These are phyloP conservation scores for Xylaria venustula DNA, from an alignment of 495 filamentous ascomycete genomes.

Conservation along the genomic window DNA sequence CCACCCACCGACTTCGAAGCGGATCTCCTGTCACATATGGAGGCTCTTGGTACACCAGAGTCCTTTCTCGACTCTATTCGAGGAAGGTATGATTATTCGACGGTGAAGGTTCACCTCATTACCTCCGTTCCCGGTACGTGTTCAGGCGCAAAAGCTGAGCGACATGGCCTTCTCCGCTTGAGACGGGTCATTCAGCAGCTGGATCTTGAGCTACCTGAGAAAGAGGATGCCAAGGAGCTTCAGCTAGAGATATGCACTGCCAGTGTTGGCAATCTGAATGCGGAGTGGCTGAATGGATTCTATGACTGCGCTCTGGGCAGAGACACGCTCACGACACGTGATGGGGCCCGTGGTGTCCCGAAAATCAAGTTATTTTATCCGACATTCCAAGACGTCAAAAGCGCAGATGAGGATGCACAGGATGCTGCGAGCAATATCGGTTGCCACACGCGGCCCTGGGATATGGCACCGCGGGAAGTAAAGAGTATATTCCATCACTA, in stretches of 20 bases:
- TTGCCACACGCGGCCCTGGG: conserved; percentile 20
- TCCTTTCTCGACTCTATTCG: conserved; percentile 16
- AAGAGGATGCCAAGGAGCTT: neutral
- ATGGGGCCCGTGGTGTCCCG: conserved; percentile 7
- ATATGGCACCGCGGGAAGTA: conserved; percentile 12
- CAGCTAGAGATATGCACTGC: conserved; percentile 19
- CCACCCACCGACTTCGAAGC: conserved; percentile 11
- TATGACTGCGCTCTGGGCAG: conserved; percentile 18
- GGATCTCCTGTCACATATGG: conserved; percentile 18
- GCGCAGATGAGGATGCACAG: conserved; percentile 11
- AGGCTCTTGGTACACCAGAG: conserved; percentile 15
- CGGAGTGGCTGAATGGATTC: conserved; percentile 22
- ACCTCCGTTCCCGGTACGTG: conserved; percentile 16
- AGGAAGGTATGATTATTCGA: conserved; percentile 17
- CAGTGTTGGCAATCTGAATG: conserved; percentile 19
- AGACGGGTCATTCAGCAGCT: conserved; percentile 14
- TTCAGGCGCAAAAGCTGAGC: conserved; percentile 18
- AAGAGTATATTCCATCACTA: conserved; percentile 23
- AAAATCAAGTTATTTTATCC: conserved; percentile 22
- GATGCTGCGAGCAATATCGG: conserved; percentile 20
- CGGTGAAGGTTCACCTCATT: conserved; percentile 20
- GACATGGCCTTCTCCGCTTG: conserved; percentile 18
- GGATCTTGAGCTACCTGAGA: neutral
- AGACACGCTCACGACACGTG: conserved; percentile 1
- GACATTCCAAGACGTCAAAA: conserved; percentile 17